Evolutionary conservation across 768 basidiomycete species (phyloP), one percentile per base, ranked within the genome.

Genomic region (Boletus reticulatus): DNA sequence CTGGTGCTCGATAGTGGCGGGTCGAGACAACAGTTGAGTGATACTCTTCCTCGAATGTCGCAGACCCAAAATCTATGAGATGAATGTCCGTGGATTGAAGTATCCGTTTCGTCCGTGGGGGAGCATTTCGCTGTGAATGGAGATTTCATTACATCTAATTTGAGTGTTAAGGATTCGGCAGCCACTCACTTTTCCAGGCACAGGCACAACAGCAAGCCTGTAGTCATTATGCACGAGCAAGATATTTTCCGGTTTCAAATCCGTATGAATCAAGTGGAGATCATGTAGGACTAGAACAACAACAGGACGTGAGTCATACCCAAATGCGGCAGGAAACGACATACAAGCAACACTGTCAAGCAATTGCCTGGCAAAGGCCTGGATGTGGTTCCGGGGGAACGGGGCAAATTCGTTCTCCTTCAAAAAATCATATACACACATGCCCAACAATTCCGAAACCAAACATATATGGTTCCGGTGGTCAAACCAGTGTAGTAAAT

Each of bases 181-280:
- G 53, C 38, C 22, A 50, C 58, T 48, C 69, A 86, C 90, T 80
- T 89, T 92, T 52, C 85, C 84, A 38, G 84, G 78, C 43, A 83
- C 76, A 38, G 82, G 74, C 41, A 91, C 75, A 55, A 82, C 77
- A 14, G 83, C 76, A 31, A 80, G 76, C 63, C 79, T 82, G 73
- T 83, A 89, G 58, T 88, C 85, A 65, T 92, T 95, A 69, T 87
- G 82, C 19, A 96, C 94, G 49, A 99, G 84, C 24, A 99, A 80
- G 50, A 99, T 98, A 71, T 98, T 98, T 78, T 99, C 97, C 32
- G 97, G 97, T 74, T 99, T 99, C 50, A 99, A 82, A 78, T 99
- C 97, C 37, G 97, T 99, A 73, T 99, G 97, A 58, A 98, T 89
- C 57, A 98, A 79, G 65, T 88, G 86, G 45, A 94, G 80, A 58